phyloP scores from a whole-genome alignment of 176 grass and related monocot genomes.

The Oryza longistaminata region DNA sequence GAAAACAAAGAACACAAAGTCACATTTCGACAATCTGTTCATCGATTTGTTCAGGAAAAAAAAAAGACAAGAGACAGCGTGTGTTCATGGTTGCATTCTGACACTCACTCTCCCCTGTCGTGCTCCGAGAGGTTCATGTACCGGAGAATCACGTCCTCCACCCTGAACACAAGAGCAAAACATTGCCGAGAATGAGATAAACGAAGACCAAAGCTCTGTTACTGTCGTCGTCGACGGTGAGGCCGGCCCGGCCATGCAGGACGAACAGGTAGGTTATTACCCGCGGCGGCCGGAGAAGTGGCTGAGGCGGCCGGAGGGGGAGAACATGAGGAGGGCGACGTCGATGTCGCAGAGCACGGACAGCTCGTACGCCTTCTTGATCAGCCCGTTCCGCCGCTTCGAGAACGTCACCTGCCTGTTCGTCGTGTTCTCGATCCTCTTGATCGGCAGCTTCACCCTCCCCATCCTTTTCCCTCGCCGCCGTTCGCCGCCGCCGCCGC shows the following conservation, averaged over 20 bases:
- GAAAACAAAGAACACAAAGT: background rate
- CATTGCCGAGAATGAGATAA: background rate
- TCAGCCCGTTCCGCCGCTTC: slow-evolving; percentile 60
- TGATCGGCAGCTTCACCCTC: slow-evolving; percentile 60
- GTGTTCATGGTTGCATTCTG: background rate
- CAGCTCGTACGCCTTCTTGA: slow-evolving; percentile 67
- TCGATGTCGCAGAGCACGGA: slow-evolving; percentile 68
- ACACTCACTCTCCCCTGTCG: slow-evolving; percentile 51
- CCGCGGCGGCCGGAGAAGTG: slow-evolving; percentile 59
- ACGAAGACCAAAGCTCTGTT: background rate
- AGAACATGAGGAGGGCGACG: slow-evolving; percentile 59
- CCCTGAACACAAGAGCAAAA: slow-evolving; percentile 14
- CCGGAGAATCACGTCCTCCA: slow-evolving; percentile 49
- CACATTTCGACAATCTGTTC: background rate
- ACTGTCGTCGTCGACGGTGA: too few relatives aligned
- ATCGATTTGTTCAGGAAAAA: background rate
- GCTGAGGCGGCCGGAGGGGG: slow-evolving; percentile 45
- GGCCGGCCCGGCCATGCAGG: too few relatives aligned
- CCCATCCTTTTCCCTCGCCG: slow-evolving; percentile 22
- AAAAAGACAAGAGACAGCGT: too few relatives aligned
- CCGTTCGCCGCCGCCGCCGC: too few relatives aligned
- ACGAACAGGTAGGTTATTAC: background rate
- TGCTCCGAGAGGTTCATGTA: slow-evolving; percentile 56
- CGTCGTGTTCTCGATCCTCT: slow-evolving; percentile 57
- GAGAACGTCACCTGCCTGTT: slow-evolving; percentile 66